Conservation (phyloP, 1,284 basidiomycete genomes). For the Ustilago sp. region DNA sequence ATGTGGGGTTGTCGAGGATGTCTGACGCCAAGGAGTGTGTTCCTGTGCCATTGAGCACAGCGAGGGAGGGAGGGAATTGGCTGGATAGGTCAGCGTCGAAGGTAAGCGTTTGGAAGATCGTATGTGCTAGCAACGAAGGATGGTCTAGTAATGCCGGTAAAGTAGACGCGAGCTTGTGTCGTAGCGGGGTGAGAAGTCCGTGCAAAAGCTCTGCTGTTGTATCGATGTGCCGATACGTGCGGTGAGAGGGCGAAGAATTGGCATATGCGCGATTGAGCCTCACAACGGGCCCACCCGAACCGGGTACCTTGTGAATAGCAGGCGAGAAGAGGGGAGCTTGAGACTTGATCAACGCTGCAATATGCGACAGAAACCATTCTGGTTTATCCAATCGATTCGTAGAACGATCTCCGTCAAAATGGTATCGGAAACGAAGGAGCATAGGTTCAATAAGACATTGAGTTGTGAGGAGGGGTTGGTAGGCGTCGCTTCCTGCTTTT, state of each 20-base stretch:
- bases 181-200: slow-evolving; percentile 52
- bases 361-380: slow-evolving; percentile 95
- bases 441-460: slow-evolving; percentile 87
- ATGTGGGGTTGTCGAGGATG: slow-evolving; percentile 83
- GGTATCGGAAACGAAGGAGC: slow-evolving; percentile 89
- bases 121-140: slow-evolving; percentile 90
- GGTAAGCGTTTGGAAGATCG: slow-evolving; percentile 87
- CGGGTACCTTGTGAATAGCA: slow-evolving; percentile 32
- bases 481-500: slow-evolving; percentile 56
- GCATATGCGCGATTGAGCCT: slow-evolving; percentile 70
- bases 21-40: slow-evolving; percentile 73
- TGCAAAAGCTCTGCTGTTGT: slow-evolving; percentile 63
- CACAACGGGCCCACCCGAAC: slow-evolving; percentile 22
- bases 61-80: slow-evolving; percentile 38
- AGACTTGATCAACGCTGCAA: slow-evolving; percentile 75
- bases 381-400: slow-evolving; percentile 96
- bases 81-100: slow-evolving; percentile 84
- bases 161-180: slow-evolving; percentile 57
- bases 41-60: slow-evolving; percentile 47
- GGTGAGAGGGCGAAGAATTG: slow-evolving; percentile 81
- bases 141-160: slow-evolving; percentile 81
- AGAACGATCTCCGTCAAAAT: slow-evolving; percentile 86
- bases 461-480: slow-evolving; percentile 70
- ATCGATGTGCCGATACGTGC: slow-evolving; percentile 68
- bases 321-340: slow-evolving; percentile 78